These are phyloP conservation scores for Pochonia chlamydosporia DNA, from an alignment of 2,329 filamentous ascomycete genomes.

Conservation along the genomic window DNA sequence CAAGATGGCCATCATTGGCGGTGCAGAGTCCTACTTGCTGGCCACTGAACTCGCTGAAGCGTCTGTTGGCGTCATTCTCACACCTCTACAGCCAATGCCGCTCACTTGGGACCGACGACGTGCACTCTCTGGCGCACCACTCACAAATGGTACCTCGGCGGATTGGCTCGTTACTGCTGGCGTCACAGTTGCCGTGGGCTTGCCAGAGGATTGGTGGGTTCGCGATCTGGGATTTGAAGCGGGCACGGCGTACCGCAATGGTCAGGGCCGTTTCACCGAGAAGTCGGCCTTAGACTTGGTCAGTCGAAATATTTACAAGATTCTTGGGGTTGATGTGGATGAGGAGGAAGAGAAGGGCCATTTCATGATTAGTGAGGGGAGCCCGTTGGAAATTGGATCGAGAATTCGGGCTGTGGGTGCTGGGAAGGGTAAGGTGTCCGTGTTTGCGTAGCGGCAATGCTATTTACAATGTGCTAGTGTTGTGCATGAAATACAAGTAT, in stretches of 20 bases:
- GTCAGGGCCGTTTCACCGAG: constrained; percentile 45
- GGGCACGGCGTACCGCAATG: constrained; percentile 53
- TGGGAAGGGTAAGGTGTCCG: constrained; percentile 23
- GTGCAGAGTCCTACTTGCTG: constrained; percentile 56
- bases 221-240: constrained; percentile 55
- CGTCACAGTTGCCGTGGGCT: constrained; percentile 51
- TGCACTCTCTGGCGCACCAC: constrained; percentile 56
- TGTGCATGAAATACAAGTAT: neutral
- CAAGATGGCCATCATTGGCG: constrained; percentile 54
- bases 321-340: constrained; percentile 43
- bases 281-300: constrained; percentile 51
- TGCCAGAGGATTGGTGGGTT: constrained; percentile 57
- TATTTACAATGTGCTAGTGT: too few species aligned
- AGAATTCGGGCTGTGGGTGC: constrained; percentile 47
- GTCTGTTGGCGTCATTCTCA: constrained; percentile 52
- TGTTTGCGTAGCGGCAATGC: constrained; percentile 32
- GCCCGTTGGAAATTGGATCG: constrained; percentile 53
- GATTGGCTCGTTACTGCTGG: constrained; percentile 54
- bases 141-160: constrained; percentile 59
- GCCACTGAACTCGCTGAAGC: constrained; percentile 52
- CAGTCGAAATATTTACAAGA: constrained; percentile 49
- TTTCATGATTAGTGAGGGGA: constrained; percentile 60
- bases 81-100: constrained; percentile 51
- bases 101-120: constrained; percentile 56
- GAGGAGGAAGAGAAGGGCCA: constrained; percentile 29